These are phyloP conservation scores for Caryopteris hybrid DNA, from an alignment of 305 asterid species.

Conservation along the genomic window DNA sequence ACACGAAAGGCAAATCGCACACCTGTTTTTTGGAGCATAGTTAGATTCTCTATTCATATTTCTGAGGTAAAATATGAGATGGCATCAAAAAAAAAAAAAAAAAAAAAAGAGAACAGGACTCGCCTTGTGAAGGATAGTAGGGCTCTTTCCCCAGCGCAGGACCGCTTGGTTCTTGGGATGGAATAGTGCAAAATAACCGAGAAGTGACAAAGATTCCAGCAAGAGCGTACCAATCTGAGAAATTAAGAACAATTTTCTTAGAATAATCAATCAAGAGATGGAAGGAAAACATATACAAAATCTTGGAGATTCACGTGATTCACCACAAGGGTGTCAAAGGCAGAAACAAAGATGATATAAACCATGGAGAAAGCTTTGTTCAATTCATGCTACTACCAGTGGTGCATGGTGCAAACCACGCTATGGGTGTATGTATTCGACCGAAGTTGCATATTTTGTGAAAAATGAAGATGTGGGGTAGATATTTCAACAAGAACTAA, in stretches of 20 bases:
- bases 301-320: background rate
- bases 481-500: no score
- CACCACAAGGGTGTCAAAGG: background rate
- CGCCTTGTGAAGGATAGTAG: conserved; percentile 98
- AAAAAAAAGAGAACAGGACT: background rate
- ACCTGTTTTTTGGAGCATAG: conserved; percentile 47
- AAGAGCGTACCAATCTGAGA: conserved; percentile 72
- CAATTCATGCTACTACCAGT: background rate
- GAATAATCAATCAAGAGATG: conserved; percentile 1
- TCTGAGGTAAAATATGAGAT: background rate
- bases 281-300: background rate
- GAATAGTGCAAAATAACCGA: conserved; percentile 86
- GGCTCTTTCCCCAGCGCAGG: conserved; percentile 99
- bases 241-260: background rate
- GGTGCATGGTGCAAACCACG: no score
- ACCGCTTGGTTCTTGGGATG: conserved; percentile 94
- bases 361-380: background rate
- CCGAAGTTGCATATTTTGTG: no score
- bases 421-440: no score
- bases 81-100: background rate
- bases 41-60: conserved; percentile 21
- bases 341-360: background rate
- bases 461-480: no score
- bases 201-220: conserved; percentile 83
- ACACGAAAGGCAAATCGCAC: conserved; percentile 89